Evolutionary conservation across 1,139 yeast genomes (phyloP).

Genomic region (Diutina pseudorugosa): DNA sequence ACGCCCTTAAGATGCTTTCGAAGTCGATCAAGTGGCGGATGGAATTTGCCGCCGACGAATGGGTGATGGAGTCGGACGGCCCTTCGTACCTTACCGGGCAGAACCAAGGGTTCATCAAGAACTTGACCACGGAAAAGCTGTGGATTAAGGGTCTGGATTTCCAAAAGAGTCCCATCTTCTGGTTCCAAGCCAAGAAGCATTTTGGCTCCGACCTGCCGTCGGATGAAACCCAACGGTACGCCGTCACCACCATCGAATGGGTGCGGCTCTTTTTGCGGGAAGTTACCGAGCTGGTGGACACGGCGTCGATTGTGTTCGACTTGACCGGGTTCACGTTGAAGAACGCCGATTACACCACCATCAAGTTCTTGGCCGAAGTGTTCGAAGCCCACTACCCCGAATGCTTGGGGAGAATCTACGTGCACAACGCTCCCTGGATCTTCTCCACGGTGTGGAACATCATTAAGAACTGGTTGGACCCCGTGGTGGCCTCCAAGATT

Average conservation of each 20-base stretch:
- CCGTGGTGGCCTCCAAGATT: conserved; percentile 76
- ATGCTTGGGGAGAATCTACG: conserved; percentile 58
- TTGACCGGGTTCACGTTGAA: conserved; percentile 60
- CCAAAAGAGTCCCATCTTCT: conserved; percentile 55
- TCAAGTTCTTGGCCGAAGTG: conserved; percentile 62
- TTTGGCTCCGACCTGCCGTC: conserved; percentile 58
- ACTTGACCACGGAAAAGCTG: conserved; percentile 47
- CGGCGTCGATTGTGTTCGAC: conserved; percentile 68
- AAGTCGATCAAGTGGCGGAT: conserved; percentile 60
- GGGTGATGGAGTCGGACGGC: conserved; percentile 50
- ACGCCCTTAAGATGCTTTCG: conserved; percentile 52
- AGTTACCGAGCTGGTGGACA: conserved; percentile 37
- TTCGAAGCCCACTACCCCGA: conserved; percentile 89
- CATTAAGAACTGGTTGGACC: conserved; percentile 79
- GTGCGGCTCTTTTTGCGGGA: conserved; percentile 44
- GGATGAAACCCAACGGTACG: conserved; percentile 54
- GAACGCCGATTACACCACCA: conserved; percentile 78
- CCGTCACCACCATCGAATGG: conserved; percentile 57
- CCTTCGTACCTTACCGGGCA: conserved; percentile 14
- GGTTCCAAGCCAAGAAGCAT: conserved; percentile 61
- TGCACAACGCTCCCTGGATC: conserved; percentile 87
- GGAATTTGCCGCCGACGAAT: conserved; percentile 41
- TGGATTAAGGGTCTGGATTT: conserved; percentile 54
- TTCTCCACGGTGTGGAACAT: conserved; percentile 80
- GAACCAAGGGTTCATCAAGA: conserved; percentile 33